Base-by-base conservation (phyloP, 495 filamentous ascomycete species). In the Penicillium malachiteum region DNA sequence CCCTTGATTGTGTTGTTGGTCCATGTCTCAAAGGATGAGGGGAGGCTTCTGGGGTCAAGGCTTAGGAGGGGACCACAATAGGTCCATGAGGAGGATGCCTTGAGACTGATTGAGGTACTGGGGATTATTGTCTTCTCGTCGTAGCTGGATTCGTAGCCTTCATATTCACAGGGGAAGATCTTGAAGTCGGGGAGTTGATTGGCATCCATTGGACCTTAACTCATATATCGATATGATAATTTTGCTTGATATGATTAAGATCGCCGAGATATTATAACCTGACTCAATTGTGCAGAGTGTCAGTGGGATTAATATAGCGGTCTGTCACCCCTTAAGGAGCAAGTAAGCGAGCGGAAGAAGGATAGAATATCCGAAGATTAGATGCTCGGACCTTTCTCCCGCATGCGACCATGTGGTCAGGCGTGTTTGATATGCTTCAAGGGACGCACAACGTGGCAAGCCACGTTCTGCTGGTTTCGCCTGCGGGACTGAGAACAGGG, bases 11-110 rank as follows among this genome's bases (percentile, higher is more conserved):
- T 64, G 11, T 60, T 49, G 21, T 58, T 21, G 5, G 57, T 48
- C 63, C 63, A 66, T 26, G 57, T 64, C n/a, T 56, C 46, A 35
- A 66, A 66, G n/a, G 63, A 66, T 32, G 57, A 54, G 12, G 63
- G 63, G 0, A 66, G 53, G 11, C 7, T 48, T 5, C 42, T 16
- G 13, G 52, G 17, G 8, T 66, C 51, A 13, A 66, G 60, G 3
- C 44, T 42, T n/a, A 66, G 40, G 10, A 66, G 52, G 11, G 63
- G 63, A 10, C 63, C 63, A 30, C 63, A 66, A 42, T 66, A 66
- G 13, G 63, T 66, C 63, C 63, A 66, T 32, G 60, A 64, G 7
- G 63, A 64, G 3, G 60, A 44, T 11, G 31, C 48, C 7, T 64
- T 66, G 13, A 66, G 44, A 3, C 60, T 64, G 12, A 64, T 42